Base-by-base conservation (phyloP, 2,329 filamentous ascomycete genomes). In the Meredithiella fracta region DNA sequence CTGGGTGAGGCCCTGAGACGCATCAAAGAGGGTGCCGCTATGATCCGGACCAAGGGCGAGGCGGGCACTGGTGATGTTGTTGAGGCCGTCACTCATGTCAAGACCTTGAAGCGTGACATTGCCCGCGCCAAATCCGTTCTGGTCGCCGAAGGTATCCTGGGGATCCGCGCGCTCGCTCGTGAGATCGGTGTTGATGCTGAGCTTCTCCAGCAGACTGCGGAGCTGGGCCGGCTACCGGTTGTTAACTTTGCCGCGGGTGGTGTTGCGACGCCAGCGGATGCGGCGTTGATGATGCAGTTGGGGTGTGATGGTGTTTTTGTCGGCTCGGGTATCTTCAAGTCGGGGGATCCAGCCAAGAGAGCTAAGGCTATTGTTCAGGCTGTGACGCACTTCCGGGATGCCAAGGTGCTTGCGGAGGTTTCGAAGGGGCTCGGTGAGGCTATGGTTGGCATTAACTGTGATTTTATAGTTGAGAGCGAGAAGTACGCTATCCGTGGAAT, bases 221-320 rank as follows among this genome's bases (percentile, higher is more conserved):
- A 89, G 73, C 76, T 94, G 61, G 89, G 89, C 47, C 78, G 92
- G 53, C 74, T 98, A 55, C 92, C 92, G 1, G 91, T 97, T 0
- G 92, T 98, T 61, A 97, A 97, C 76, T 97, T 98, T 64, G 92
- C 92, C 0, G 92, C 92, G 2, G 92, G 92, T n/a, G 92, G 92
- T 58, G 86, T 98, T n/a, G 92, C 92, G n/a, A 98, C 92, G 1
- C 92, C 92, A 0, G 92, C 92, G 0, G 92, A 98, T 70, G 92
- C 92, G 0, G 92, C 92, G 1, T 75, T 98, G 59, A 72, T 98
- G 91, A 98, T 98, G 92, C 91, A 97, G 76, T 75, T 98, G 61
- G 92, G 92, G 59, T 97, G 92, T 66, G 92, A 98, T 66, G 92
- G 92, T 58, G 92, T 98, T 37, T 98, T 98, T 67, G 92, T 98